These are phyloP conservation scores for Tagetes erecta DNA, from an alignment of 129 eudicot genomes.

Conservation along the genomic window DNA sequence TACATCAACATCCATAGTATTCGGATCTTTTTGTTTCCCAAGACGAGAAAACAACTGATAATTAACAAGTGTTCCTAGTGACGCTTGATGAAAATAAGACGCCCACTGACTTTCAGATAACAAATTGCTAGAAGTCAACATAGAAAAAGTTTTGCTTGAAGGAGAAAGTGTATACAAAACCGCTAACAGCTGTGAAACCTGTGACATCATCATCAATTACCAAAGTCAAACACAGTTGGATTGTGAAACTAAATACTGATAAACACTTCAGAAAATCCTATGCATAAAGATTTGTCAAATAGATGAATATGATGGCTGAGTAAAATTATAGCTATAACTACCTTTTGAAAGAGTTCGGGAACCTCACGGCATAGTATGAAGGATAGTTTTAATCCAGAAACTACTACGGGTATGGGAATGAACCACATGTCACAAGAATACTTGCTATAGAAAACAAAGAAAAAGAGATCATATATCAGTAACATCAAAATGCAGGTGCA, in stretches of 20 bases:
- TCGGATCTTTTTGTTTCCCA: slow-evolving; percentile 37
- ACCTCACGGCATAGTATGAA: slow-evolving; percentile 72
- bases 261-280: neutral
- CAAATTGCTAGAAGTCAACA: slow-evolving; percentile 29
- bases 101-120: slow-evolving; percentile 75
- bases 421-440: slow-evolving; percentile 37
- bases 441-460: slow-evolving; percentile 33
- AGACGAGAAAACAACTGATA: slow-evolving; percentile 47
- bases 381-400: slow-evolving; percentile 61
- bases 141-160: slow-evolving; percentile 38
- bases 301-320: slow-evolving; percentile 1
- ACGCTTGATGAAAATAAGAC: slow-evolving; percentile 86
- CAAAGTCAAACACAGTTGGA: slow-evolving; percentile 5
- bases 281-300: slow-evolving; percentile 2
- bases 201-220: slow-evolving; percentile 26
- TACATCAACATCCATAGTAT: slow-evolving; percentile 48
- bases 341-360: slow-evolving; percentile 81
- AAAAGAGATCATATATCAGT: slow-evolving; percentile 27
- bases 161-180: slow-evolving; percentile 54
- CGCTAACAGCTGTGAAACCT: slow-evolving; percentile 88
- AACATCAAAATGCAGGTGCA: slow-evolving; percentile 11
- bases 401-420: slow-evolving; percentile 42
- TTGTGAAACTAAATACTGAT: slow-evolving; percentile 4
- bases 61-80: slow-evolving; percentile 72
- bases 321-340: slow-evolving; percentile 13